Base-by-base conservation (phyloP, 495 filamentous ascomycete species). In the Penicillium manginii region DNA sequence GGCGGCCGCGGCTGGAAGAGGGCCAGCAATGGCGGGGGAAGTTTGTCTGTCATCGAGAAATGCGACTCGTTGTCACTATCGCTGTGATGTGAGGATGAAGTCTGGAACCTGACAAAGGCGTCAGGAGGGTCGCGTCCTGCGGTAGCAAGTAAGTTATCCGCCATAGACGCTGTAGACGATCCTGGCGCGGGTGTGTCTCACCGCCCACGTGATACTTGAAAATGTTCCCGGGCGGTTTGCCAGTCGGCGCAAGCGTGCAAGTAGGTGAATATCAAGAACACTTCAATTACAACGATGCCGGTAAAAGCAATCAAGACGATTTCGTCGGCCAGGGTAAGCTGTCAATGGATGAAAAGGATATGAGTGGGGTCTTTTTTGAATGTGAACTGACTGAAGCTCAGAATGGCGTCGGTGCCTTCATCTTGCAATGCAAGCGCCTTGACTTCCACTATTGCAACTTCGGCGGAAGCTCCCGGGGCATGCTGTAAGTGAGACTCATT, bases 381-480 rank as follows among this genome's bases (percentile, higher is more conserved):
- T 26, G 10, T 47, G 18, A 23, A 15, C 19, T 47, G 21, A 47
- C 40, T 23, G 21, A 12, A 48, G 32, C 63, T 19, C 63, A 97
- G 91, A 98, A 98, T 77, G 94, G 94, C 81, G 85, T 97, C 63
- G 94, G 92, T 57, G 91, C 93, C 63, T 98, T 98, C 79, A 91
- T 98, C 74, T 83, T 96, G 58, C 93, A 96, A 85, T 98, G 94
- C 84, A 96, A 90, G 77, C 88, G 88, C 60, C 82, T 98, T 70
- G 91, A 96, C 70, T 89, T 98, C 68, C 91, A 96, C 76, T 98
- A 96, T 81, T 97, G 94, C 80, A 92, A 97, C 80, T 91, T 87
- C 83, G 91, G 88, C 6, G 94, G 93, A 62, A 92, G 89, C 73
- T 97, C 93, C 33, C 83, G 77, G 57, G 94, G 94, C 70, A 97